Base-by-base conservation (phyloP, 2,329 filamentous ascomycete genomes). In the Triangularia verruculosa region DNA sequence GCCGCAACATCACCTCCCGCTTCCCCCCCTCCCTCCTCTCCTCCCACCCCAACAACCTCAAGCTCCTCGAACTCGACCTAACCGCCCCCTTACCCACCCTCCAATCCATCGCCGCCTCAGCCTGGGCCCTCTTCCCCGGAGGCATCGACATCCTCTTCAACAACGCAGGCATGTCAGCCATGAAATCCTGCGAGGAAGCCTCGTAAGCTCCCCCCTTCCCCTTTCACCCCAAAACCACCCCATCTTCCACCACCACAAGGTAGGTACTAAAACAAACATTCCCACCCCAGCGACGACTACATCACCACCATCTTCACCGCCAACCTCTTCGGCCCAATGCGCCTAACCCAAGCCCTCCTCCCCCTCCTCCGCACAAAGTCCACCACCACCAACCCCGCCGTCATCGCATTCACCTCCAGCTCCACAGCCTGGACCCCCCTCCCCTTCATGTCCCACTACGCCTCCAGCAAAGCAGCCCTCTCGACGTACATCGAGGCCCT, bases 141-240 rank as follows among this genome's bases (percentile, higher is more conserved):
- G 70, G 65, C 7, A 73, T 77, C 15, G 74, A 77, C 25, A 65
- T 76, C 4, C 59, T 76, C 15, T 65, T 76, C 20, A 77, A 77
- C 64, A 76, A 76, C 53, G 76, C 75, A 8, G 75, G 72, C 28
- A 72, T 70, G 28, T 72, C 71, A 1, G 62, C 68, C 1, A 64
- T 72, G 51, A 70, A 68, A 11, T 66, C 66, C 15, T 69, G 69
- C 27, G 75, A 77, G 13, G 75, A 77, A 28, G 70, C 73, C 9
- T 64, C 68, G 75, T 76, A 66, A 51, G 72, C 34, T 2, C 32
- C 22, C 32, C 30, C 39, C 4, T n/a, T 5, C 32, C 30, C 55
- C 51, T 34, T 25, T 61, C 20, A 15, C 51, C 28, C 13, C 15
- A 65, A n/a, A n/a, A n/a, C n/a, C n/a, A n/a, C n/a, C n/a, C n/a